Percentiles rank a stretch among this genome's conserved stretches.
Evolutionary conservation across 2,329 filamentous ascomycete genomes (phyloP).

Genomic region (Microthyrium microscopicum): DNA sequence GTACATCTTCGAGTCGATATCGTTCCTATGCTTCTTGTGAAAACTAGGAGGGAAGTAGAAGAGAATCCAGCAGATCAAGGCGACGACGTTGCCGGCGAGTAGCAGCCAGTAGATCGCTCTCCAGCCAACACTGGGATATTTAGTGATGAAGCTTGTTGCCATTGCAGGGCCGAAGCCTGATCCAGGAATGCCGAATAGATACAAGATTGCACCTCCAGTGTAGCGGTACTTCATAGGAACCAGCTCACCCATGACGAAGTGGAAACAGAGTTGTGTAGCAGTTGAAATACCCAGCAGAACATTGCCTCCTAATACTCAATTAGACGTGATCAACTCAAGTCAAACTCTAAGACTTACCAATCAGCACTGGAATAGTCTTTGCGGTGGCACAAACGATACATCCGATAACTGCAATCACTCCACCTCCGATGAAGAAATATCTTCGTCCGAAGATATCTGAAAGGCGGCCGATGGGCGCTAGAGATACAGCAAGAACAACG

Average conservation of each 20-base stretch:
- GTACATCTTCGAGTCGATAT: slow-evolving; percentile 11
- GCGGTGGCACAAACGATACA: slow-evolving; percentile 8
- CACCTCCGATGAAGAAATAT: slow-evolving; percentile 5
- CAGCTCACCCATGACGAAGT: slow-evolving; percentile 13
- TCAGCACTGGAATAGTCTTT: slow-evolving; percentile 9
- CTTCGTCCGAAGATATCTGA: slow-evolving; percentile 5
- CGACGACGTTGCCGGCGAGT: slow-evolving; percentile 11
- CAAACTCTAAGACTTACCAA: slow-evolving; percentile 6
- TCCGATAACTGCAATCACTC: slow-evolving; percentile 3
- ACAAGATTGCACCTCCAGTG: slow-evolving; percentile 10
- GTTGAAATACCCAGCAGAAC: slow-evolving; percentile 3
- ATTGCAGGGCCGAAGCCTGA: slow-evolving; percentile 12
- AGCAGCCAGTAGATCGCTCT: slow-evolving; percentile 13
- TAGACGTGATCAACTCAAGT: too few species aligned
- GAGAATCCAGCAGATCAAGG: slow-evolving; percentile 11
- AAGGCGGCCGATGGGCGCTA: slow-evolving; percentile 17
- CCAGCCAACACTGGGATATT: slow-evolving; percentile 12
- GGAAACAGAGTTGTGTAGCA: slow-evolving; percentile 9
- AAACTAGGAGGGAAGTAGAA: slow-evolving; percentile 15
- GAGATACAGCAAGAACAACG: slow-evolving; percentile 10
- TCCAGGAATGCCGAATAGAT: slow-evolving; percentile 10
- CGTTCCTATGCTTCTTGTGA: slow-evolving; percentile 11
- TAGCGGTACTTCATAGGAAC: slow-evolving; percentile 14
- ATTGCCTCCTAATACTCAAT: slow-evolving; percentile 2
- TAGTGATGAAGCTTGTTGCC: slow-evolving; percentile 9